phyloP scores from a whole-genome alignment of 2,329 filamentous ascomycete species.

The Sphaerostilbella broomeana region DNA sequence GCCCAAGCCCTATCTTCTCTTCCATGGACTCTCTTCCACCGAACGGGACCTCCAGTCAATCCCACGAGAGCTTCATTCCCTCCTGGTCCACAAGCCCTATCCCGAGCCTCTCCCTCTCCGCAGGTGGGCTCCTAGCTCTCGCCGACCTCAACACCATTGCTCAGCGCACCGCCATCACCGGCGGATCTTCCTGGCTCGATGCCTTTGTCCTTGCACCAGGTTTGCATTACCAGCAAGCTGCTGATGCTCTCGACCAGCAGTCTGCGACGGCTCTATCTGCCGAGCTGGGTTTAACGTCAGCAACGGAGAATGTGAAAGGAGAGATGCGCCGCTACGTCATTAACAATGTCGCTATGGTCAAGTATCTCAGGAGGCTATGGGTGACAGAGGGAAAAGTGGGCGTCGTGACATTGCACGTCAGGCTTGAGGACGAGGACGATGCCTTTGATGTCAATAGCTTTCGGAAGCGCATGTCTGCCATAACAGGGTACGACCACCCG shows the following conservation, averaged over 20 bases:
- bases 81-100: conserved; percentile 41
- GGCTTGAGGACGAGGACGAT: conserved; percentile 18
- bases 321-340: conserved; percentile 30
- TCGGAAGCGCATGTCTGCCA: no score
- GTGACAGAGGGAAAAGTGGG: conserved; percentile 15
- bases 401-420: conserved; percentile 25
- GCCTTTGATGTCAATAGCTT: no score
- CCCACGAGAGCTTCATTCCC: conserved; percentile 26
- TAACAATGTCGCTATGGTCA: conserved; percentile 46
- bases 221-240: conserved; percentile 54
- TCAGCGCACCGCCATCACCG: conserved; percentile 48
- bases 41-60: no score
- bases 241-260: conserved; percentile 42
- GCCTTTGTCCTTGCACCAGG: conserved; percentile 52
- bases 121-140: conserved; percentile 51
- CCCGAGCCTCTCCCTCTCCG: conserved; percentile 39
- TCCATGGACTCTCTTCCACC: no score
- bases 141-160: conserved; percentile 52
- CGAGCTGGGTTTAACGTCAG: conserved; percentile 16
- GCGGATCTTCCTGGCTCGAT: conserved; percentile 51
- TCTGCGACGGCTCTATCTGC: conserved; percentile 29
- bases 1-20: no score
- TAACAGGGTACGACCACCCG: no score
- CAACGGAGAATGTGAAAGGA: conserved; percentile 14
- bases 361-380: conserved; percentile 33